Evolutionary conservation across 129 eudicot species (phyloP), one percentile per base, ranked within the genome.

Genomic region (Flaveria linearis): DNA sequence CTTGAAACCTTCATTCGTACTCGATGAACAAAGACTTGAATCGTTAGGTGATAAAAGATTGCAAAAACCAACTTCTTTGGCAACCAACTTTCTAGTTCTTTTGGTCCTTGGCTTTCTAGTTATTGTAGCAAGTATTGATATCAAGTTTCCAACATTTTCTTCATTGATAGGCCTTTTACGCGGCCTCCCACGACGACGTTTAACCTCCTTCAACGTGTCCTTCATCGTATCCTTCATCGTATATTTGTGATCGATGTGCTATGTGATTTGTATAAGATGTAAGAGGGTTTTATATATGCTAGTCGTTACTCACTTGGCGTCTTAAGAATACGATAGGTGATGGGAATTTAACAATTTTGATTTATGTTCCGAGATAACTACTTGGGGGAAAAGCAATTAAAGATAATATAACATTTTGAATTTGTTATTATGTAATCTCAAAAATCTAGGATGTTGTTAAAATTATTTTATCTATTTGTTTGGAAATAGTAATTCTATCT

Each of bases 131-230:
- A 69, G 12, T 46, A 43, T 22, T 0, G 61, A 57, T 9, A 18
- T 4, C 5, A 9, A 17, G 64, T 62, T 12, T 49, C 4, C 16
- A 56, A 25, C 15, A 56, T 47, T 30, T n/a, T 55, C 18, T 1
- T 68, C 14, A 9, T 71, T 15, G 45, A 61, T 41, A 0, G 78
- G 47, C 50, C 0, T 79, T 26, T 79, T 79, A 23, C 78, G 73
- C 3, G 82, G 78, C 15, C 82, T 79, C 3, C 78, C 82, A 12
- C 78, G 58, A 0, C 36, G 45, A 22, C 73, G 73, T 50, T 52
- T 53, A 50, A 15, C 57, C 26, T 62, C 53, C 3, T 11, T 7
- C 82, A 72, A 72, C 23, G 25, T 64, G 7, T 36, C 41, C 41
- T 36, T 36, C 41, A 5, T 36, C 7, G 41, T 36, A 0, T 1